phyloP scores from a whole-genome alignment of 2,329 filamentous ascomycete species.

The Scedosporium boydii region DNA sequence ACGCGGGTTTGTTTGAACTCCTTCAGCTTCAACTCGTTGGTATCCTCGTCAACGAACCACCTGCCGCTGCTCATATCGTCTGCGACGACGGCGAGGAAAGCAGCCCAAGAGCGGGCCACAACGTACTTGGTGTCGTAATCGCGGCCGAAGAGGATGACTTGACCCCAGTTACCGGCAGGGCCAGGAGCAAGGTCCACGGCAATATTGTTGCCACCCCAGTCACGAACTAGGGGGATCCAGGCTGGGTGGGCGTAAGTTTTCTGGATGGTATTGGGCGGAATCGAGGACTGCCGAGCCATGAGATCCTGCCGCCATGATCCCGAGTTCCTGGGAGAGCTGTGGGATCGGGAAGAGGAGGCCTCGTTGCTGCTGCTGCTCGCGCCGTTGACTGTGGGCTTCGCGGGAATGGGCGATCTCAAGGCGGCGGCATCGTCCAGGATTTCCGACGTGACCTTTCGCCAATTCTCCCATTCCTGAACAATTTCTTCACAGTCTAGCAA shows the following conservation, averaged over 20 bases:
- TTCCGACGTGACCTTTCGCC: slow-evolving; percentile 87
- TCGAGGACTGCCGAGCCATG: slow-evolving; percentile 73
- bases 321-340: slow-evolving; percentile 23
- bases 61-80: slow-evolving; percentile 88
- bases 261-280: slow-evolving; percentile 78
- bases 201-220: slow-evolving; percentile 98
- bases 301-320: slow-evolving; percentile 74
- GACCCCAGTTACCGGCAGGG: slow-evolving; percentile 84
- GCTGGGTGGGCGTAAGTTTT: slow-evolving; percentile 87
- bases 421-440: slow-evolving; percentile 54
- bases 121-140: slow-evolving; percentile 99
- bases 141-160: slow-evolving; percentile 91
- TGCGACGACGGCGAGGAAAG: slow-evolving; percentile 76
- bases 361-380: slow-evolving; percentile 56
- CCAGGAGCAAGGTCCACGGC: slow-evolving; percentile 89
- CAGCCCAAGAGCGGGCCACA: slow-evolving; percentile 81
- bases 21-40: slow-evolving; percentile 78
- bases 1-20: slow-evolving; percentile 86
- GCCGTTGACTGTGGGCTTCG: slow-evolving; percentile 43
- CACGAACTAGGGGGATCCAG: slow-evolving; percentile 92
- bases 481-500: slow-evolving; percentile 97
- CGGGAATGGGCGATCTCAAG: slow-evolving; percentile 24
- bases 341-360: slow-evolving; percentile 59
- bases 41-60: slow-evolving; percentile 88
- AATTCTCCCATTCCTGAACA: slow-evolving; percentile 94